Evolutionary conservation across 192 early-diverging fungal species (phyloP), one percentile per base, ranked within the genome.

Genomic region (Backusella australiensis): DNA sequence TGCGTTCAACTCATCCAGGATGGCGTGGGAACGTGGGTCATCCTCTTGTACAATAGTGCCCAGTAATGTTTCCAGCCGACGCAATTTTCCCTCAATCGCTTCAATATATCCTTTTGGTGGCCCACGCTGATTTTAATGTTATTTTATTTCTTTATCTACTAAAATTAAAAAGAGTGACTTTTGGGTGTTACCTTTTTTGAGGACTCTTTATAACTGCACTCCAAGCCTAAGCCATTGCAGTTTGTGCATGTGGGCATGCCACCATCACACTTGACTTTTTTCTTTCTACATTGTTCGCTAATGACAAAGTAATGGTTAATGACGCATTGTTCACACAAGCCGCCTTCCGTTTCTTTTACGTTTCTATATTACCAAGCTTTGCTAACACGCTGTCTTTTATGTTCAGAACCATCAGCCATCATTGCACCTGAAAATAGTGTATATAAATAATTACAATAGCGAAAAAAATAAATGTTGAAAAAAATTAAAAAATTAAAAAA

Each of bases 81-180:
- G 90, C 36, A 96, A 82, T 72, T 92, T 85, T 69, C 85, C 88
- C 76, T 96, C 94, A 17, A 96, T 90, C 7, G 89, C 91, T 67
- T 94, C 94, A 26, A 96, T 94, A 72, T 96, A 96, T 35, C 94
- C 94, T 74, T 94, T 94, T 15, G 93, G 93, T 19, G 94, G 94
- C 6, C 94, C 94, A 46, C 94, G 86, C 84, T 96, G 67, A 15
- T 56, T 21, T 17, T 35, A 76, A 59, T 36, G 32, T 26, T 49
- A 67, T 44, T 26, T 23, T 26, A 56, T 21, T 53, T 39, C 9
- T 52, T 52, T 52, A 6, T 21, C 12, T 59, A 59, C 53, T 38
- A 67, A 59, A 59, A 26, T 59, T 23, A 59, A 63, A 26, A 34
- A 32, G 4, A 56, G n/a, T 29, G 21, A 63, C 56, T 29, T 39